A percentile compares a stretch with the other conserved stretches of the same genome.
Evolutionary conservation across 176 grass and related monocot species (phyloP).

Genomic region (Oryza meyeriana): DNA sequence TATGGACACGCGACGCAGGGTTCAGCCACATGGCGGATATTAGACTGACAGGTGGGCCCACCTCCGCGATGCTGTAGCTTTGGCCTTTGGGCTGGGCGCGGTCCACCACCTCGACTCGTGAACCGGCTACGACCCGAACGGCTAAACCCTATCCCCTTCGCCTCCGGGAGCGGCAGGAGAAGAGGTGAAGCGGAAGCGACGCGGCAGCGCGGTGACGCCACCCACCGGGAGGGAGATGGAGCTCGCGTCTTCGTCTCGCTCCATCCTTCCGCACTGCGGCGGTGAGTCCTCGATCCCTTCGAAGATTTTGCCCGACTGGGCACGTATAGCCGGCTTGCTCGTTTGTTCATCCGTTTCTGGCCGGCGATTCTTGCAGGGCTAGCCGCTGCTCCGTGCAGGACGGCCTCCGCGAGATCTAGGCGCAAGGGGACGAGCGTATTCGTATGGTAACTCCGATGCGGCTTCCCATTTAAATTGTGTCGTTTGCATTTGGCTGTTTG

Average conservation of each 20-base stretch:
- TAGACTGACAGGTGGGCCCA: constrained; percentile 18
- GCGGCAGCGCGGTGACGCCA: neutral
- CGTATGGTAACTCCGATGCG: constrained; percentile 29
- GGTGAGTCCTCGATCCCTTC: constrained; percentile 18
- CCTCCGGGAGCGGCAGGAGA: neutral
- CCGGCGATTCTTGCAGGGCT: constrained; percentile 9
- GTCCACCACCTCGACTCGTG: constrained; percentile 35
- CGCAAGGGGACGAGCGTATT: neutral
- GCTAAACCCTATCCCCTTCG: constrained; percentile 33
- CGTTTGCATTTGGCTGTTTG: neutral
- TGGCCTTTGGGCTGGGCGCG: neutral
- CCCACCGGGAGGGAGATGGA: constrained; percentile 25
- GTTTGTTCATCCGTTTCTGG: neutral
- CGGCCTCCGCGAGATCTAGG: neutral
- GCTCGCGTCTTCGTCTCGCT: constrained; percentile 25
- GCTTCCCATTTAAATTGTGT: neutral
- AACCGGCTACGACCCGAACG: neutral
- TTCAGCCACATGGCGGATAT: neutral
- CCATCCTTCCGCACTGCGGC: constrained; percentile 21
- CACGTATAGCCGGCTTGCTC: neutral
- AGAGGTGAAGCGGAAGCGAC: neutral
- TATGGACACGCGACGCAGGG: neutral
- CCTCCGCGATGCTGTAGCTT: neutral
- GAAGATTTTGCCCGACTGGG: neutral
- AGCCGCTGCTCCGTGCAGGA: constrained; percentile 3